A percentile compares a stretch with the other conserved stretches of the same genome.
These are phyloP conservation scores for Hirschioporus abietinus DNA, from an alignment of 768 basidiomycete species.

Conservation along the genomic window DNA sequence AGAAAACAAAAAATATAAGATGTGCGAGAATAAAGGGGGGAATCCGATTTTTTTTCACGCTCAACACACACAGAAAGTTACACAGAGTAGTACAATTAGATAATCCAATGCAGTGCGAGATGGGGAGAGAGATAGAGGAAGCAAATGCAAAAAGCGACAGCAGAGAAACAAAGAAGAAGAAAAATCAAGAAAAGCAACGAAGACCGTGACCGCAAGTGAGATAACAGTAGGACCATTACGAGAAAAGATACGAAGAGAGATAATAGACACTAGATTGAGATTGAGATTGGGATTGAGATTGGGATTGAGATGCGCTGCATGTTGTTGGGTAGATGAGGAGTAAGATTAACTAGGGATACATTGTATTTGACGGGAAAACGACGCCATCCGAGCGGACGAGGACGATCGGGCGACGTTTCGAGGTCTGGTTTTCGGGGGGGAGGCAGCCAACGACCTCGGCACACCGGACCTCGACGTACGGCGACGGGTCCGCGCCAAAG, in stretches of 20 bases:
- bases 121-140: not conserved
- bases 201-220: not conserved
- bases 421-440: conserved; percentile 62
- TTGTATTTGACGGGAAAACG: conserved; percentile 76
- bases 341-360: conserved; percentile 61
- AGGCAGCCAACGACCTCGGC: conserved; percentile 80
- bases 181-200: not conserved
- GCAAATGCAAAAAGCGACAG: not conserved
- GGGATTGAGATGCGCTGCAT: not conserved
- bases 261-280: not conserved
- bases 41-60: not conserved
- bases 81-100: not conserved
- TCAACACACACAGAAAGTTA: not conserved
- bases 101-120: not conserved
- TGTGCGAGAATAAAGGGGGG: not conserved
- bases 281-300: too few relatives aligned
- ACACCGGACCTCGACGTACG: conserved; percentile 84
- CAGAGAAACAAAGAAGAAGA: not conserved
- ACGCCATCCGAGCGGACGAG: conserved; percentile 82
- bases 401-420: conserved; percentile 73
- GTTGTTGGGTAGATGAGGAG: not conserved
- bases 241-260: not conserved
- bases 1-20: too few relatives aligned
- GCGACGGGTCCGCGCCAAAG: conserved; percentile 82
- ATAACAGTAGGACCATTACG: not conserved